Evolutionary conservation across 208 protist genomes (phyloP).

Genomic region (Jaenimonas drosophilae): DNA sequence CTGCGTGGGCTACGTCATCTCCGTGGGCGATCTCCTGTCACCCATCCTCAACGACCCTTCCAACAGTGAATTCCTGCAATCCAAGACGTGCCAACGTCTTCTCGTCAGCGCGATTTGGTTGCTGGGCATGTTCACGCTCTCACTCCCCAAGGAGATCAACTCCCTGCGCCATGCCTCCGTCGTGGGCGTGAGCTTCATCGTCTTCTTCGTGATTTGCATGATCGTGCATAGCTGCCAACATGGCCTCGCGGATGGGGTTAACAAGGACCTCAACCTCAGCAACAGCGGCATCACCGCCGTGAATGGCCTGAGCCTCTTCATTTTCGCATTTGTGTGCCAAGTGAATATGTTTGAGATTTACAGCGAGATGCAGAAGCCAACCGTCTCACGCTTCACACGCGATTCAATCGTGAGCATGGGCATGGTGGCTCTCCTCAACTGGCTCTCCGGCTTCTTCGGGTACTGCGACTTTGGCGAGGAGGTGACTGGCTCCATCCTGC

Average conservation of each 20-base stretch:
- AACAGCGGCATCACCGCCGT: conserved; percentile 31
- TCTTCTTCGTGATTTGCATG: conserved; percentile 71
- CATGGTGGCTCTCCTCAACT: conserved; percentile 38
- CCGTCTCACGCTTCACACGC: conserved; percentile 28
- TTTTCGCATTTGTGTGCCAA: conserved; percentile 77
- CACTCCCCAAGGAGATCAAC: conserved; percentile 81
- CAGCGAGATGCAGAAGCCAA: conserved; percentile 44
- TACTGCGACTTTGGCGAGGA: conserved; percentile 61
- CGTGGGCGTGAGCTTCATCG: conserved; percentile 53
- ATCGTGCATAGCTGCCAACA: conserved; percentile 51
- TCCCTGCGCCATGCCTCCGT: conserved; percentile 74
- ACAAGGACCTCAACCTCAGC: conserved; percentile 18
- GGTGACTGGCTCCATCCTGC: conserved; percentile 44
- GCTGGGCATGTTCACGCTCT: conserved; percentile 58
- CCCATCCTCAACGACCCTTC: conserved; percentile 24
- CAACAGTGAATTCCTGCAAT: conserved; percentile 28
- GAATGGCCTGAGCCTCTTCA: conserved; percentile 57
- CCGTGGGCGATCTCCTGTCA: conserved; percentile 47
- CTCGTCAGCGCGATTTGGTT: conserved; percentile 39
- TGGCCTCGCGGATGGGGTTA: conserved; percentile 21
- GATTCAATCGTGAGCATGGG: conserved; percentile 51
- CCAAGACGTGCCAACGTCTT: conserved; percentile 24
- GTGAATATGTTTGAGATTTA: conserved; percentile 73
- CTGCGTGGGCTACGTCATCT: conserved; percentile 75
- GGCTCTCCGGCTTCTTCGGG: conserved; percentile 62